phyloP scores from a whole-genome alignment of 495 filamentous ascomycete genomes.

The Neurospora africana region DNA sequence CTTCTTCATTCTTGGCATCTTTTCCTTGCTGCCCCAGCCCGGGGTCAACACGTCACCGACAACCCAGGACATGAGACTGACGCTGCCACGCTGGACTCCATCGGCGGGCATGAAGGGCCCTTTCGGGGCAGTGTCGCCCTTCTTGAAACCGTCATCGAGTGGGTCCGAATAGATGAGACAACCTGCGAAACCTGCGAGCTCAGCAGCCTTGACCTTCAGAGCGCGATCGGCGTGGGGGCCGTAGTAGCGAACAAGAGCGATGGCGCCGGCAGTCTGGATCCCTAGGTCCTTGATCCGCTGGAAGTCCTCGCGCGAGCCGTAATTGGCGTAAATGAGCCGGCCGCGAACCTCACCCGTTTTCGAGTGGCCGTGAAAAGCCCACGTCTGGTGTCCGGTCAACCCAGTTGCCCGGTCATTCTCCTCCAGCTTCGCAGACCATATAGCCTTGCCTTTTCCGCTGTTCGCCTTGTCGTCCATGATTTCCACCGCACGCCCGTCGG shows the following conservation, averaged over 20 bases:
- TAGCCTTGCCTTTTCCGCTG: conserved; percentile 37
- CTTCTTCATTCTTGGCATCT: conserved; percentile 51
- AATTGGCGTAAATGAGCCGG: conserved; percentile 89
- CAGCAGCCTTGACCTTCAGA: conserved; percentile 82
- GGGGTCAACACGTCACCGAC: conserved; percentile 84
- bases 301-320: conserved; percentile 79
- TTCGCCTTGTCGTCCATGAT: conserved; percentile 48
- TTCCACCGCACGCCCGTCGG: conserved; percentile 65
- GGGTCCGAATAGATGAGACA: conserved; percentile 92
- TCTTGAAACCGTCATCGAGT: conserved; percentile 62
- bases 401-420: conserved; percentile 51
- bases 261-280: conserved; percentile 64
- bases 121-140: conserved; percentile 58
- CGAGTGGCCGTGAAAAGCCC: conserved; percentile 81
- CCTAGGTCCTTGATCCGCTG: conserved; percentile 56
- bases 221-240: conserved; percentile 62
- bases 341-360: conserved; percentile 82
- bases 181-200: conserved; percentile 70
- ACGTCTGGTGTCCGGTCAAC: conserved; percentile 47
- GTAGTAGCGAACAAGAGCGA: conserved; percentile 73
- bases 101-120: conserved; percentile 69
- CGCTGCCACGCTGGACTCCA: conserved; percentile 73
- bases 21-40: conserved; percentile 68
- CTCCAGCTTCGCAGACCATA: conserved; percentile 79
- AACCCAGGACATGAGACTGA: conserved; percentile 72